A percentile compares a stretch with the other conserved stretches of the same genome.
These are phyloP conservation scores for Magnaporthales sp. DNA, from an alignment of 2,329 filamentous ascomycete genomes.

Conservation along the genomic window DNA sequence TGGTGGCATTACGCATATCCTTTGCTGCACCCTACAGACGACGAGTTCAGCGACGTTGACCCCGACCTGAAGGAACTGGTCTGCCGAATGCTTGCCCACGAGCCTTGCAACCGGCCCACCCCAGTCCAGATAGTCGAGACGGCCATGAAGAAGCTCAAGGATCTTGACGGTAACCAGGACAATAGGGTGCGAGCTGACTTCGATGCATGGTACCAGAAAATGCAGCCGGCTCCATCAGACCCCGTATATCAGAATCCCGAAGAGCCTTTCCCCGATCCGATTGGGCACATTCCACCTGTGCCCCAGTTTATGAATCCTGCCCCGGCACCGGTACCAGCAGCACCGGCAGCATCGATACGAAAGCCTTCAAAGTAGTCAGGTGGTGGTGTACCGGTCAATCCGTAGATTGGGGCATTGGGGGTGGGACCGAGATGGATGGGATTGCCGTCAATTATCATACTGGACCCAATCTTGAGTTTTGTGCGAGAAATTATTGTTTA, in stretches of 20 bases:
- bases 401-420: too few relatives aligned
- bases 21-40: background rate
- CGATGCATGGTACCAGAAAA: background rate
- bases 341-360: background rate
- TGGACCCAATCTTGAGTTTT: too few relatives aligned
- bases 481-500: too few relatives aligned
- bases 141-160: background rate
- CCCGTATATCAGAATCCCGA: background rate
- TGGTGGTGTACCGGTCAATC: too few relatives aligned
- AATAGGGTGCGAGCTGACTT: background rate
- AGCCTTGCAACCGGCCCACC: background rate
- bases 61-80: background rate
- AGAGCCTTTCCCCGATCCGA: background rate
- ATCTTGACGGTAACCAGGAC: background rate
- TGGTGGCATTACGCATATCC: background rate
- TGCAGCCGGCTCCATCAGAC: background rate
- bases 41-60: background rate
- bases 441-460: too few relatives aligned
- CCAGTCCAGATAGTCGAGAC: background rate
- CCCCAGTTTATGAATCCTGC: background rate
- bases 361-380: too few relatives aligned
- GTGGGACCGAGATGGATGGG: too few relatives aligned
- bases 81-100: background rate
- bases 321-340: background rate
- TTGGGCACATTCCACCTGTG: background rate